Conservation (phyloP, 257 asterid genomes). For the Solanum tarijense region DNA sequence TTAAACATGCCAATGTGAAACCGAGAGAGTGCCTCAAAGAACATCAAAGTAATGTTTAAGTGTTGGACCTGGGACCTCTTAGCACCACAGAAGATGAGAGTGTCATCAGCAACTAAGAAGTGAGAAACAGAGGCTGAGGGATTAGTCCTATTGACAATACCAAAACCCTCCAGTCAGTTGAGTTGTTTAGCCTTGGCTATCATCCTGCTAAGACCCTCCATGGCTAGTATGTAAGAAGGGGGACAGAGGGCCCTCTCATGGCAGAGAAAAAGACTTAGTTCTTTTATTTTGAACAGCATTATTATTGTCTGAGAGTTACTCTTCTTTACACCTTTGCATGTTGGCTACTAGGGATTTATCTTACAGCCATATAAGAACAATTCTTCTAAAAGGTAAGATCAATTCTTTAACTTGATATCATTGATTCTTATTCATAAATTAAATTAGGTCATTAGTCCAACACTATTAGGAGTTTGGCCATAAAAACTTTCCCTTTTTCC, state of each 20-base stretch:
- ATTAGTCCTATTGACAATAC: background rate
- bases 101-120: background rate
- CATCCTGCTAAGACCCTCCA: background rate
- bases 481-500: background rate
- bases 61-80: background rate
- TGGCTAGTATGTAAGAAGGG: background rate
- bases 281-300: background rate
- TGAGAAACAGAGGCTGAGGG: background rate
- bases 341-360: background rate
- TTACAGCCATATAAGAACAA: background rate
- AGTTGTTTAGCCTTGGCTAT: background rate
- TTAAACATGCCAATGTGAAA: background rate
- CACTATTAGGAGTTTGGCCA: background rate
- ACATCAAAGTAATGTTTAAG: background rate
- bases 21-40: background rate
- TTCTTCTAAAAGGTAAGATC: background rate
- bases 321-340: background rate
- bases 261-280: background rate
- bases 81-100: background rate
- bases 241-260: background rate
- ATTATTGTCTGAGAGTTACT: background rate
- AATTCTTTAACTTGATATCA: background rate
- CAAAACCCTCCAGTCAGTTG: background rate
- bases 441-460: background rate
- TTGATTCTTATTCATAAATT: background rate